Percentiles rank a stretch among this genome's conserved stretches.
Conservation (phyloP, 768 basidiomycete species). For the Trametes elegans region DNA sequence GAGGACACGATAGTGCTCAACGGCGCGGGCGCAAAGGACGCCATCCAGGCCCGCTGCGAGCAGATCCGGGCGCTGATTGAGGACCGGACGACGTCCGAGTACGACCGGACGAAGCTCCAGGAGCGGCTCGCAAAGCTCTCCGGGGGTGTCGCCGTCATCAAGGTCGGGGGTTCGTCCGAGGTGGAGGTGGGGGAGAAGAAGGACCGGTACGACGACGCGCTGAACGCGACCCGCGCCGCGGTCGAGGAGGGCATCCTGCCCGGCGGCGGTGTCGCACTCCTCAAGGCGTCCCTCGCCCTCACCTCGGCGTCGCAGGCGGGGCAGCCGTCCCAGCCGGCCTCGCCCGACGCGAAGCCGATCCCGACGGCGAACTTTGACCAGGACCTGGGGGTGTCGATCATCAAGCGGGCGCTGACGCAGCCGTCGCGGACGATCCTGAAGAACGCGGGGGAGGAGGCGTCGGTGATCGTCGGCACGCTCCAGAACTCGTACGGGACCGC, state of each 20-base stretch:
- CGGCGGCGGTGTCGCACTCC: slow-evolving; percentile 91
- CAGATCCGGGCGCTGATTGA: slow-evolving; percentile 84
- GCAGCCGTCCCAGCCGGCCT: slow-evolving; percentile 34
- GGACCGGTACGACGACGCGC: slow-evolving; percentile 95
- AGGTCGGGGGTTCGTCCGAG: slow-evolving; percentile 90
- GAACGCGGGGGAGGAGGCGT: slow-evolving; percentile 94
- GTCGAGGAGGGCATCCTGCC: slow-evolving; percentile 99
- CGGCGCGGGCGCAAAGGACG: slow-evolving; percentile 87
- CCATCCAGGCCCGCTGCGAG: slow-evolving; percentile 91
- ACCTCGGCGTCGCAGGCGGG: slow-evolving; percentile 40
- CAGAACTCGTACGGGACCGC: slow-evolving; percentile 61
- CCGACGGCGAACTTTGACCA: slow-evolving; percentile 93
- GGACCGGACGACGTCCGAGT: slow-evolving; percentile 87
- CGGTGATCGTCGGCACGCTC: slow-evolving; percentile 89
- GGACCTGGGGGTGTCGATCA: slow-evolving; percentile 91
- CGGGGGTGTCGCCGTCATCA: slow-evolving; percentile 98
- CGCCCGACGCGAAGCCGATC: slow-evolving; percentile 64
- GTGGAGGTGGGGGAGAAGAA: slow-evolving; percentile 99
- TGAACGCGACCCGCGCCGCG: slow-evolving; percentile 97
- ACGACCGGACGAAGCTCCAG: slow-evolving; percentile 92
- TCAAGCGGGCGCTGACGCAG: slow-evolving; percentile 78
- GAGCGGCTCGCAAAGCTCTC: slow-evolving; percentile 95
- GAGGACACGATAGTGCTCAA: slow-evolving; percentile 97
- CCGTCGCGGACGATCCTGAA: slow-evolving; percentile 86
- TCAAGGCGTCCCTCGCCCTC: slow-evolving; percentile 79